Evolutionary conservation across 257 asterid genomes (phyloP).

Genomic region (Nicotiana otophora): DNA sequence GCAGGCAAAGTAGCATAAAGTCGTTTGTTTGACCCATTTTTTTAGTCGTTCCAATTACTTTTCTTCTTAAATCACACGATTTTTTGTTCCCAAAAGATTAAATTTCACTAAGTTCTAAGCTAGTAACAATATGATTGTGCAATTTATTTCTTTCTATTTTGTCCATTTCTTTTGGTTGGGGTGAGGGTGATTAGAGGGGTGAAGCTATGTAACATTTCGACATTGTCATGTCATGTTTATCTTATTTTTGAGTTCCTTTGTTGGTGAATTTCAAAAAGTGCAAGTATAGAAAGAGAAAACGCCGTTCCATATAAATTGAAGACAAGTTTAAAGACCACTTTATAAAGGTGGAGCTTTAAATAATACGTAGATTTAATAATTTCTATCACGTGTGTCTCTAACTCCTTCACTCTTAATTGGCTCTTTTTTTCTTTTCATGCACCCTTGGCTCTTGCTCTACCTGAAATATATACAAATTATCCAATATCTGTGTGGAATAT

Average conservation of each 20-base stretch:
- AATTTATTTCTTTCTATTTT: not conserved
- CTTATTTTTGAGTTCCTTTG: not conserved
- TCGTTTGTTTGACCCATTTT: too few species aligned
- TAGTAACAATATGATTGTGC: not conserved
- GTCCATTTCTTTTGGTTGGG: not conserved
- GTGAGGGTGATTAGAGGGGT: not conserved
- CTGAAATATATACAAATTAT: not conserved
- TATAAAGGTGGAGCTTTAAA: not conserved
- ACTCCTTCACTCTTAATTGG: not conserved
- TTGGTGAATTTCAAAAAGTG: not conserved
- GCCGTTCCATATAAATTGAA: not conserved
- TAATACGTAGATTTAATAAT: not conserved
- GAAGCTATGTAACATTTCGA: not conserved
- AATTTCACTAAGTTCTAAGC: not conserved
- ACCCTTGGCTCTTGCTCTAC: not conserved
- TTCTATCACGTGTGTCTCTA: not conserved
- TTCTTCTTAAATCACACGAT: not conserved
- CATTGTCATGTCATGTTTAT: not conserved
- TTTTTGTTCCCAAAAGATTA: not conserved
- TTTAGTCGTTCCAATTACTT: not conserved
- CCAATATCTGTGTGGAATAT: not conserved
- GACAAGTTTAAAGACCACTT: not conserved
- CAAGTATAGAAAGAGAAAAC: not conserved
- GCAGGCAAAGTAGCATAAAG: too few species aligned
- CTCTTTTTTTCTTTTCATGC: not conserved